Conservation (phyloP, 306 rosid genomes). For the Cucurbita argyrosperma region DNA sequence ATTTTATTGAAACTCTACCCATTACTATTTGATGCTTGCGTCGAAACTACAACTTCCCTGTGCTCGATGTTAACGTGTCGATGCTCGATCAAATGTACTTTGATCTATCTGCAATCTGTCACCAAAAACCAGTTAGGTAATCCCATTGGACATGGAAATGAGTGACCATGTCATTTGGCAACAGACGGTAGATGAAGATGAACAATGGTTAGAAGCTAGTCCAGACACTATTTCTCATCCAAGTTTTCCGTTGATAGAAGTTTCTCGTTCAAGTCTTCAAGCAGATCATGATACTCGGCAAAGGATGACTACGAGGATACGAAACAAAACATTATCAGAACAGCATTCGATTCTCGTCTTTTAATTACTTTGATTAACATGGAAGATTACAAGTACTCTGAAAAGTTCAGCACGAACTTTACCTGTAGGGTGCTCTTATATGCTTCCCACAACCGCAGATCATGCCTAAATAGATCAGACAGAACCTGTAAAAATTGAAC, state of each 20-base stretch:
- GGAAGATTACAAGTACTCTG: not conserved
- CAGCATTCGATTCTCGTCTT: not conserved
- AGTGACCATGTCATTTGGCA: constrained; percentile 7
- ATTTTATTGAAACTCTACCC: not conserved
- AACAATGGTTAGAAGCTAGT: constrained; percentile 7
- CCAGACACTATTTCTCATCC: constrained; percentile 19
- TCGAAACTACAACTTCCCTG: not conserved
- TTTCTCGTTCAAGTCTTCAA: constrained; percentile 59
- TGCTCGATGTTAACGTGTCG: not conserved
- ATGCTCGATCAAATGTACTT: not conserved
- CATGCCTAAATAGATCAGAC: constrained; percentile 69
- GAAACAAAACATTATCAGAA: constrained; percentile 3
- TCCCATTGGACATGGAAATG: not conserved
- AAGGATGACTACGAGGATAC: constrained; percentile 48
- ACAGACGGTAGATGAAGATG: constrained; percentile 12
- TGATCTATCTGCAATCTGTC: not conserved
- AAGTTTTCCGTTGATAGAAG: constrained; percentile 36
- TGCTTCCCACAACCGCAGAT: constrained; percentile 76
- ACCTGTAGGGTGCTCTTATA: constrained; percentile 76
- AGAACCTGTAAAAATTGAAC: constrained; percentile 44
- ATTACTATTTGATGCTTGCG: not conserved
- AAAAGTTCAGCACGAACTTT: constrained; percentile 1
- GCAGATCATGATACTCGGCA: constrained; percentile 57
- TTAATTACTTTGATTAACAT: not conserved
- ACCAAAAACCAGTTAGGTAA: not conserved